These are phyloP conservation scores for Closterium sp. DNA, from an alignment of 139 green algal species.

Conservation along the genomic window DNA sequence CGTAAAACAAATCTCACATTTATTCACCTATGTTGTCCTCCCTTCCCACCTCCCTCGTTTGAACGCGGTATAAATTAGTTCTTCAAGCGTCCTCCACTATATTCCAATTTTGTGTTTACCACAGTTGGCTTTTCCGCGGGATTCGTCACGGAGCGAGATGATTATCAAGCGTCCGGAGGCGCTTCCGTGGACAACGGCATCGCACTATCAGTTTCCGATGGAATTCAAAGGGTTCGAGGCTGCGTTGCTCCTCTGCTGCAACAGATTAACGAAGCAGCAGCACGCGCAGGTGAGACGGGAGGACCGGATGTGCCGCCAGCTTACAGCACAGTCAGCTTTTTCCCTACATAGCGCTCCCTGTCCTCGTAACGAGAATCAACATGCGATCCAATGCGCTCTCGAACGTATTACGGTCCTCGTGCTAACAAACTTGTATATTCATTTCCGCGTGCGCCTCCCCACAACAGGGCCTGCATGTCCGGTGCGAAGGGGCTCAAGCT, in stretches of 20 bases:
- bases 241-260: not conserved
- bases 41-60: no score
- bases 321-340: not conserved
- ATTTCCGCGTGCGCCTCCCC: not conserved
- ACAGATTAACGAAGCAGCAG: not conserved
- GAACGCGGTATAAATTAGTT: no score
- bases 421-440: not conserved
- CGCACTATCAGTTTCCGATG: not conserved
- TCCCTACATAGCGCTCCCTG: not conserved
- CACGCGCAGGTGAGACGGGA: not conserved
- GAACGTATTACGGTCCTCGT: no score
- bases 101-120: not conserved
- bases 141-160: conserved; percentile 2
- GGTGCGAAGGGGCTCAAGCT: not conserved
- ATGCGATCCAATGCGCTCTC: not conserved
- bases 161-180: not conserved
- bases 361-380: not conserved
- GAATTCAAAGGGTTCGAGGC: not conserved
- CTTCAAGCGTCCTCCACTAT: no score
- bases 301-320: no score
- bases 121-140: not conserved
- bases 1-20: not conserved
- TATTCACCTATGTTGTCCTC: no score
- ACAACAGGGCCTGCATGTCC: not conserved
- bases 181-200: not conserved